These are phyloP conservation scores for Gleditsia sinensis DNA, from an alignment of 306 rosid genomes.

Conservation along the genomic window DNA sequence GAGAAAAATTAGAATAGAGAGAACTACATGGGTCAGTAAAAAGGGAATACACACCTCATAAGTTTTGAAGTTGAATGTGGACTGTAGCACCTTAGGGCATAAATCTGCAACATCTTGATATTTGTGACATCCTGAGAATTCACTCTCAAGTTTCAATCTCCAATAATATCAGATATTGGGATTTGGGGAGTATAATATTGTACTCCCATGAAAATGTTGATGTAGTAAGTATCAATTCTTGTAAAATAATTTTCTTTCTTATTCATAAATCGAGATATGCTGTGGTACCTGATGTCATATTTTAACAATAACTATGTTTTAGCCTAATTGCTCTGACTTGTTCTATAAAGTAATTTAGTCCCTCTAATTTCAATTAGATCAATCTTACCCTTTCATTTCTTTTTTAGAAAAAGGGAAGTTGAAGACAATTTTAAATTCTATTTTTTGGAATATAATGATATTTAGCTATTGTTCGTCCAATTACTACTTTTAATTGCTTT, in stretches of 20 bases:
- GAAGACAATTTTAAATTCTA: too few relatives aligned
- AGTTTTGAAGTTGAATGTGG: neutral
- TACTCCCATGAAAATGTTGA: neutral
- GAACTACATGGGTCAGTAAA: neutral
- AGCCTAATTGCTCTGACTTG: too few relatives aligned
- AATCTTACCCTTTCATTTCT: too few relatives aligned
- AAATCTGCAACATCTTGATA: neutral
- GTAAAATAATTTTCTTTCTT: too few relatives aligned
- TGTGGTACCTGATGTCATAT: neutral
- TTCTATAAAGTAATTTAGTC: too few relatives aligned
- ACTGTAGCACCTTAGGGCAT: neutral
- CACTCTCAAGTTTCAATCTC: neutral
- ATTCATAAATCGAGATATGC: neutral
- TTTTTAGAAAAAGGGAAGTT: too few relatives aligned
- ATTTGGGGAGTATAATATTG: neutral
- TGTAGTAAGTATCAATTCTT: too few relatives aligned
- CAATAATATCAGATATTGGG: neutral
- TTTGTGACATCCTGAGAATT: neutral
- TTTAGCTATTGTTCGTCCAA: too few relatives aligned
- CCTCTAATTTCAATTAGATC: too few relatives aligned
- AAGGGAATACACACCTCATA: neutral
- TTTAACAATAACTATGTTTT: neutral
- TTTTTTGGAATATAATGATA: too few relatives aligned
- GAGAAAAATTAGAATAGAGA: too few relatives aligned
- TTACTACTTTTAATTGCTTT: too few relatives aligned